Conservation (phyloP, 106 monocot genomes). For the Dendrobium huoshanense region DNA sequence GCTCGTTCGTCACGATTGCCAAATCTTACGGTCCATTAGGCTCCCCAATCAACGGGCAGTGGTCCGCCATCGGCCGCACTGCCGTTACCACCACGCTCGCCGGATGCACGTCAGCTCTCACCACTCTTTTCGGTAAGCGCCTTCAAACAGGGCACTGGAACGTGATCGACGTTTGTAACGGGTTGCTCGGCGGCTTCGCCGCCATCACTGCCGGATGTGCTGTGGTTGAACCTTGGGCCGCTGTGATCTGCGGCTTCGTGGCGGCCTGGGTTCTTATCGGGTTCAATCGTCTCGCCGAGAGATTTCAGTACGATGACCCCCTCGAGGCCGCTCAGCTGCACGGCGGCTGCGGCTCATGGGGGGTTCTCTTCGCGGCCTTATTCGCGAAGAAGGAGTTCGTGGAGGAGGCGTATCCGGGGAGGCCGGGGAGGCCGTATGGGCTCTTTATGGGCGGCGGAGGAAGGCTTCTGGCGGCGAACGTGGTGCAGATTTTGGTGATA, state of each 20-base stretch:
- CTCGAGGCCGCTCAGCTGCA: conserved; percentile 27
- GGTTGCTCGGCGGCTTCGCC: conserved; percentile 21
- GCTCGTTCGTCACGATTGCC: conserved; percentile 10
- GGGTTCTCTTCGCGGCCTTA: conserved; percentile 14
- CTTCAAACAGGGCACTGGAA: conserved; percentile 16
- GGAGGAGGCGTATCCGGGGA: conserved; percentile 16
- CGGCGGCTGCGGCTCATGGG: conserved; percentile 22
- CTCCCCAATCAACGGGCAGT: conserved; percentile 5
- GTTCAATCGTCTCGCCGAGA: conserved; percentile 15
- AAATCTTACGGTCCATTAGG: conserved; percentile 13
- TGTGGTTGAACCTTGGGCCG: conserved; percentile 18
- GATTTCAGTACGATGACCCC: conserved; percentile 18
- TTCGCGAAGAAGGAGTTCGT: conserved; percentile 18
- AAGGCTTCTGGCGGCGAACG: conserved; percentile 10
- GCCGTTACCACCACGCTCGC: conserved; percentile 25
- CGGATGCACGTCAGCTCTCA: conserved; percentile 18
- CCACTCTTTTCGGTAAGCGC: conserved; percentile 16
- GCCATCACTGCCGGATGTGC: conserved; percentile 22
- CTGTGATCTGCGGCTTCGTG: conserved; percentile 20
- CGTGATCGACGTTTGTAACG: conserved; percentile 21
- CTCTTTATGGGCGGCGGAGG: conserved; percentile 25
- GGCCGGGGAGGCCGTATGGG: conserved; percentile 12
- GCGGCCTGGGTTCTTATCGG: conserved; percentile 20
- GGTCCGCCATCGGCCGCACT: conserved; percentile 19
- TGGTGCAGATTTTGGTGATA: conserved; percentile 18